Conservation (phyloP, 2,329 filamentous ascomycete genomes). For the Colletotrichum camelliae region DNA sequence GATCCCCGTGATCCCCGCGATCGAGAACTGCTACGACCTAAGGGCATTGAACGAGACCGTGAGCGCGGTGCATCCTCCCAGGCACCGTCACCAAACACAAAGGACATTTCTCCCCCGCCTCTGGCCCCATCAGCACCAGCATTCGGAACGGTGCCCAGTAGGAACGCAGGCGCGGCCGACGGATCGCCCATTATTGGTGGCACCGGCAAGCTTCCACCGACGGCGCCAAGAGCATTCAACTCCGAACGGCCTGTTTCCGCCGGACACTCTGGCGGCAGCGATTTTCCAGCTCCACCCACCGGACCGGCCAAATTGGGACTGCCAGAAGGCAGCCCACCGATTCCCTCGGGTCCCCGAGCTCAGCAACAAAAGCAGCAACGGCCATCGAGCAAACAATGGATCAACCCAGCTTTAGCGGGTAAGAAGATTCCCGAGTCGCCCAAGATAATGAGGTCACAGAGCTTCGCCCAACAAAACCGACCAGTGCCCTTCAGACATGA, state of each 20-base stretch:
- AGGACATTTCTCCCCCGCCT: conserved; percentile 63
- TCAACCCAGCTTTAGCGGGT: conserved; percentile 52
- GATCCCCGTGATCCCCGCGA: conserved; percentile 50
- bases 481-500: conserved; percentile 41
- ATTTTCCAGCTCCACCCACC: conserved; percentile 41
- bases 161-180: conserved; percentile 40
- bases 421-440: conserved; percentile 60
- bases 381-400: conserved; percentile 65
- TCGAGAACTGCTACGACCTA: conserved; percentile 52
- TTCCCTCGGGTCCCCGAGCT: conserved; percentile 59
- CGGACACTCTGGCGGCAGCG: conserved; percentile 40
- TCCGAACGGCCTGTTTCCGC: conserved; percentile 54
- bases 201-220: conserved; percentile 57
- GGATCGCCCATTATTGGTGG: conserved; percentile 31
- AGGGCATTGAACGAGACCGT: conserved; percentile 48
- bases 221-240: conserved; percentile 55
- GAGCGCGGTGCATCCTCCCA: conserved; percentile 43
- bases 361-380: conserved; percentile 52
- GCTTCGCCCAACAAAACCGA: conserved; percentile 50
- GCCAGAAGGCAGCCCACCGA: conserved; percentile 49
- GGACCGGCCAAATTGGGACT: conserved; percentile 50
- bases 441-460: conserved; percentile 55
- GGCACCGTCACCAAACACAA: conserved; percentile 50
- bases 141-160: conserved; percentile 60
- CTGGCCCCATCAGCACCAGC: conserved; percentile 63